Base-by-base conservation (phyloP, 768 basidiomycete genomes). In the Terana coerulea region DNA sequence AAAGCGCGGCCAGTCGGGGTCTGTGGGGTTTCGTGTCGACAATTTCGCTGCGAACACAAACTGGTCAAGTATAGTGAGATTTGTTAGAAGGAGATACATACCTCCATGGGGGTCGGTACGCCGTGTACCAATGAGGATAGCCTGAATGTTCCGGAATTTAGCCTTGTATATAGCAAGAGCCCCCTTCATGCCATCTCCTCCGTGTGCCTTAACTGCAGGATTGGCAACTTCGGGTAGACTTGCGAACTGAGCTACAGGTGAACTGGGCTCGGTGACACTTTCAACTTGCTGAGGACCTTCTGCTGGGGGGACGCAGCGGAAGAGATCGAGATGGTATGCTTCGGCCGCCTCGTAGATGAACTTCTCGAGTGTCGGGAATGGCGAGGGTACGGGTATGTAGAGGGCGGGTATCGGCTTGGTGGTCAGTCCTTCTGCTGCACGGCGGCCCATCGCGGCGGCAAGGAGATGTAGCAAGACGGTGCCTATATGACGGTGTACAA, bases 381-480 rank as follows among this genome's bases (percentile, higher is more conserved):
- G 91, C 1, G 91, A 89, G 0, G 90, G 85, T 0, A 89, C 85
- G 12, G 94, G 88, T 53, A 99, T 93, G 72, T 97, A 95, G 55
- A 98, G 73, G 3, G 87, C 75, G 29, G 78, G 75, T 51, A 86
- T 83, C 0, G 78, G 74, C 36, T 70, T 69, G 59, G 74, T 61
- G 11, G 67, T 53, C 43, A 68, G 61, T 1, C 63, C 56, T 8
- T 68, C 30, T 15, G 72, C 57, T 31, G 74, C 63, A 49, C 69
- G 58, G 33, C 74, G 75, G 19, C 80, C 81, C 19, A 95, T 68
- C 5, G 80, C 84, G 0, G 84, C 91, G 5, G 85, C 86, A 51
- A 87, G 86, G 29, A 98, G 80, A 64, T 97, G 94, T 10, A 98
- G 74, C 22, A 98, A 78, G n/a, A 97, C 93, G 4, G 95, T 98